These are phyloP conservation scores for Ustilago curta DNA, from an alignment of 1,284 basidiomycete species.

Conservation along the genomic window DNA sequence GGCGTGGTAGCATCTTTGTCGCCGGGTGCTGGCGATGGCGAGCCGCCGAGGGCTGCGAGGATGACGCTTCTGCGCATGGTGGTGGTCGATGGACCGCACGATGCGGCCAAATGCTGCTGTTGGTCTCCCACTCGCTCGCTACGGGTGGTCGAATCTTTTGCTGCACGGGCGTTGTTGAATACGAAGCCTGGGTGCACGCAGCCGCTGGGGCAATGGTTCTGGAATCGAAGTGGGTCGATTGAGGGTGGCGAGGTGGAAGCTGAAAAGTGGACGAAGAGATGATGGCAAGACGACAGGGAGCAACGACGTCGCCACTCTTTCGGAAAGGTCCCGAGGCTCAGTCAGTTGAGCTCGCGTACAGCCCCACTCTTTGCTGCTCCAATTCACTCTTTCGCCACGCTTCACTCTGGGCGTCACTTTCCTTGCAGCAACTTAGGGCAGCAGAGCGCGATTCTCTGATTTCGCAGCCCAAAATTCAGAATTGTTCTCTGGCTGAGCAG, in stretches of 20 bases:
- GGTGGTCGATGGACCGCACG: neutral
- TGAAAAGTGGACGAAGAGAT: no score
- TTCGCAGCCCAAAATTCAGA: neutral
- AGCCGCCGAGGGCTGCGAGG: constrained; percentile 39
- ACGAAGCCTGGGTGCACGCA: neutral
- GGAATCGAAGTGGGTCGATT: neutral
- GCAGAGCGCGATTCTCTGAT: constrained; percentile 13
- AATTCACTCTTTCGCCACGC: neutral
- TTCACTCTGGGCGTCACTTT: constrained; percentile 10
- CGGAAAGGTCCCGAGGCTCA: neutral
- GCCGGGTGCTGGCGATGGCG: constrained; percentile 21
- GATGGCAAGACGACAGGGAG: neutral
- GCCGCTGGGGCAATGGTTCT: neutral
- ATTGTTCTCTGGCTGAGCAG: constrained; percentile 12
- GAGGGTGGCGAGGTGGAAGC: neutral
- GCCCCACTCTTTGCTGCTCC: neutral
- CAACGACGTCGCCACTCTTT: neutral
- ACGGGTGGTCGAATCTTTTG: no score
- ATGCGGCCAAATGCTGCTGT: constrained; percentile 4
- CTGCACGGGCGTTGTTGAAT: neutral
- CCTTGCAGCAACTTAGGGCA: neutral
- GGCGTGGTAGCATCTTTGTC: constrained; percentile 20
- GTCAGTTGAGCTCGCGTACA: constrained; percentile 2
- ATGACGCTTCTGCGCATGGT: constrained; percentile 47
- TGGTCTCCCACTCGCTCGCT: neutral